Conservation (phyloP, 495 filamentous ascomycete genomes). For the Aspergillus wentii region DNA sequence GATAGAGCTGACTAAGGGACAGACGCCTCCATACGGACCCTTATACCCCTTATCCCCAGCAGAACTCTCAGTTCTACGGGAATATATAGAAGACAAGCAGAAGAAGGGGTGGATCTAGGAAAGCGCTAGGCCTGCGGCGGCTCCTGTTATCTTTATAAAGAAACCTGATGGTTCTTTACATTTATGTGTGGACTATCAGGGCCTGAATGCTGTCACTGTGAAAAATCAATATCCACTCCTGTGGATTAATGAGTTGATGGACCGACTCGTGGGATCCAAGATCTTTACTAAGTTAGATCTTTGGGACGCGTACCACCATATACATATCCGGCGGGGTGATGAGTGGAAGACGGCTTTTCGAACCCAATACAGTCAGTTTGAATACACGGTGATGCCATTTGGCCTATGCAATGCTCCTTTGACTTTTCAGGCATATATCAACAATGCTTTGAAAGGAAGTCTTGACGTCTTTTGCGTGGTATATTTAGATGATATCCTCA, state of each 20-base stretch:
- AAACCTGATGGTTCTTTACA: constrained; percentile 28
- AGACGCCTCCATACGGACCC: neutral
- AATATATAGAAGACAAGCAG: neutral
- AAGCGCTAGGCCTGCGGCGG: constrained; percentile 3
- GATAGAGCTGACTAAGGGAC: too few species aligned
- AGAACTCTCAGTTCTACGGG: neutral
- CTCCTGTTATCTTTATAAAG: constrained; percentile 28
- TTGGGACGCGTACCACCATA: constrained; percentile 29
- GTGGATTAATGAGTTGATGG: constrained; percentile 38
- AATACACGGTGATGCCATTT: constrained; percentile 20
- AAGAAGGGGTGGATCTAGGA: neutral
- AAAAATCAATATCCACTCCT: constrained; percentile 43
- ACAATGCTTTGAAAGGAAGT: constrained; percentile 15
- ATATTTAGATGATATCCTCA: constrained; percentile 32
- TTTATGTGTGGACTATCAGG: constrained; percentile 43
- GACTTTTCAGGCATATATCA: constrained; percentile 27
- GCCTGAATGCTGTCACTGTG: constrained; percentile 34
- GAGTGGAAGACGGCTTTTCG: constrained; percentile 32
- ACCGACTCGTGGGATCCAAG: constrained; percentile 17
- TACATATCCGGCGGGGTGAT: constrained; percentile 17
- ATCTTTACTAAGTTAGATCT: constrained; percentile 46
- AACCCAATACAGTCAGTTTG: constrained; percentile 19
- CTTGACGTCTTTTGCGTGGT: constrained; percentile 19
- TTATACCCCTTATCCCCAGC: neutral
- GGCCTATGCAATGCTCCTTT: constrained; percentile 9